A percentile compares a stretch with the other conserved stretches of the same genome.
Conservation (phyloP, 352 stramenopile genomes). For the Chrysophaeum taylorii region DNA sequence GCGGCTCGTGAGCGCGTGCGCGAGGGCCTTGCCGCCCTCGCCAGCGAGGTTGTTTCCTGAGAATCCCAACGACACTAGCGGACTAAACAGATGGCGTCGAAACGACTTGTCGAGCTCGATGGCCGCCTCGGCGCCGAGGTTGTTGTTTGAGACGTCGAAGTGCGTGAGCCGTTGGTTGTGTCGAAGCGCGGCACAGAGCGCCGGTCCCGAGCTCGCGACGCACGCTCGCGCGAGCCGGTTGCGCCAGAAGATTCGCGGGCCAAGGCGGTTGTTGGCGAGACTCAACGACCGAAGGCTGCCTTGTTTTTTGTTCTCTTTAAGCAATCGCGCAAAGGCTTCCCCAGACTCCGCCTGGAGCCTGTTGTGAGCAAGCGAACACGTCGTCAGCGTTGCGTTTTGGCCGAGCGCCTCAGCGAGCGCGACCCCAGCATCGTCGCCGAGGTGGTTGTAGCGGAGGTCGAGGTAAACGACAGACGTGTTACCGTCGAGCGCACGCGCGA, state of each 20-base stretch:
- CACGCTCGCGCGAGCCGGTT: neutral
- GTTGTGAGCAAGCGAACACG: slow-evolving; percentile 21
- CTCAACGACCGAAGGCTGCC: neutral
- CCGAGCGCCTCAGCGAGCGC: slow-evolving; percentile 21
- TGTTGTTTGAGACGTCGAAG: slow-evolving; percentile 28
- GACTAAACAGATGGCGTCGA: slow-evolving; percentile 21
- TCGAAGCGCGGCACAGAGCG: slow-evolving; percentile 8
- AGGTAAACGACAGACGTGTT: slow-evolving; percentile 17
- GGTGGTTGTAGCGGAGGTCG: slow-evolving; percentile 30
- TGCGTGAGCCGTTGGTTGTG: slow-evolving; percentile 19
- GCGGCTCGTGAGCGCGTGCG: slow-evolving; percentile 16
- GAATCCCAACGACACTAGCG: slow-evolving; percentile 16
- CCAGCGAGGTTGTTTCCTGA: slow-evolving; percentile 27
- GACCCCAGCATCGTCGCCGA: slow-evolving; percentile 26
- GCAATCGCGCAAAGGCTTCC: slow-evolving; percentile 10
- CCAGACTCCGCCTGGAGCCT: slow-evolving; percentile 18
- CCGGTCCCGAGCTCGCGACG: neutral
- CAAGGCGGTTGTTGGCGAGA: neutral
- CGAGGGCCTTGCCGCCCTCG: slow-evolving; percentile 29
- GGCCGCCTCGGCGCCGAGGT: slow-evolving; percentile 24
- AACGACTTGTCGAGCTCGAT: slow-evolving; percentile 25
- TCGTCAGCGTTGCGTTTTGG: slow-evolving; percentile 20
- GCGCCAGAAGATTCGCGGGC: neutral
- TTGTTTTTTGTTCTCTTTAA: neutral
- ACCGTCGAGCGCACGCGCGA: slow-evolving; percentile 7